Evolutionary conservation across 345 rosid species (phyloP).

Genomic region (Arabis hirsuta): DNA sequence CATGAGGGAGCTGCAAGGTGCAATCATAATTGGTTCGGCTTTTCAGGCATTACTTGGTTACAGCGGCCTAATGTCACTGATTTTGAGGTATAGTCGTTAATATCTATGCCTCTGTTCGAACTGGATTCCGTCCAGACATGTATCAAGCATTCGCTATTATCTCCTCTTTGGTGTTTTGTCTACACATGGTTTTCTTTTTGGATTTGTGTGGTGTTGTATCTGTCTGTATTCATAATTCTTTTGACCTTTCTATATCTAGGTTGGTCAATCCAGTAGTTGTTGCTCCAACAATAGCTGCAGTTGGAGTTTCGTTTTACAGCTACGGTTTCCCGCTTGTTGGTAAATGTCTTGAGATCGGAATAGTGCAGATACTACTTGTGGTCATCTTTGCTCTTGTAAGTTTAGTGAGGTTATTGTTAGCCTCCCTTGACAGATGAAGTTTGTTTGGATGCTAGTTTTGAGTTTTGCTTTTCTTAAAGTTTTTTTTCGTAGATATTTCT

Average conservation of each 20-base stretch:
- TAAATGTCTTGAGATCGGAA: constrained; percentile 89
- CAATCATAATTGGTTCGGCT: constrained; percentile 83
- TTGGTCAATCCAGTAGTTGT: constrained; percentile 96
- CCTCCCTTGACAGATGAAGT: background rate
- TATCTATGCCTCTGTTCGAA: constrained; percentile 8
- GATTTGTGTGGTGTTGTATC: background rate
- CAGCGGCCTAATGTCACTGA: constrained; percentile 80
- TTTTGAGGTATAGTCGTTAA: constrained; percentile 54
- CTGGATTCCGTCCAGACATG: constrained; percentile 28
- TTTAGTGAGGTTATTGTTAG: constrained; percentile 18
- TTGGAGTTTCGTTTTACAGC: constrained; percentile 93
- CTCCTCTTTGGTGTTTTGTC: background rate
- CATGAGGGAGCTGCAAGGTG: constrained; percentile 95
- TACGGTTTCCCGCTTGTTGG: constrained; percentile 95
- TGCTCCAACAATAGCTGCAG: constrained; percentile 98
- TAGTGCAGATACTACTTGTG: constrained; percentile 79
- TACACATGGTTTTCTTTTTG: background rate
- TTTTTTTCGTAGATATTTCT: background rate
- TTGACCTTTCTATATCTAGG: constrained; percentile 51
- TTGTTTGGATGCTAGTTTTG: constrained; percentile 3
- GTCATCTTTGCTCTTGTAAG: constrained; percentile 93
- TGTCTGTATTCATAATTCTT: constrained; percentile 9
- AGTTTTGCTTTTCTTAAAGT: background rate
- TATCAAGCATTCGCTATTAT: constrained; percentile 15
- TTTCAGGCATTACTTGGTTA: constrained; percentile 89